phyloP scores from a whole-genome alignment of 2,329 filamentous ascomycete genomes.

The Botrytis fragariae region DNA sequence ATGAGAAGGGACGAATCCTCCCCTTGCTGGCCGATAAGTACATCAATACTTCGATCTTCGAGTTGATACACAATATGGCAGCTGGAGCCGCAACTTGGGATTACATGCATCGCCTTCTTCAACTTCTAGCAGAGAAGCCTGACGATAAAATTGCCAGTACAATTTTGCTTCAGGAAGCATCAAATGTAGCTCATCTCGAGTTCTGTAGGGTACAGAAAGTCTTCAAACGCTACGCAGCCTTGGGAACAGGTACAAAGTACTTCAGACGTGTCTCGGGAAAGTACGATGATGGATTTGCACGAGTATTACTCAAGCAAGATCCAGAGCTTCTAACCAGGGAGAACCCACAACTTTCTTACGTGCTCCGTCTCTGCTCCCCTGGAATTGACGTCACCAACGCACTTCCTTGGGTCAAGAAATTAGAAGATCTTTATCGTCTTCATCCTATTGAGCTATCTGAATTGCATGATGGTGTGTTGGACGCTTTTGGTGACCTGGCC shows the following conservation, averaged over 20 bases:
- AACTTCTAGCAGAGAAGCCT: slow-evolving; percentile 34
- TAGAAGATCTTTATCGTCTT: slow-evolving; percentile 41
- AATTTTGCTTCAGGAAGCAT: slow-evolving; percentile 46
- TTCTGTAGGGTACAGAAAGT: slow-evolving; percentile 41
- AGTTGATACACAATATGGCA: slow-evolving; percentile 38
- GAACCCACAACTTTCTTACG: slow-evolving; percentile 44
- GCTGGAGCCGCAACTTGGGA: slow-evolving; percentile 20
- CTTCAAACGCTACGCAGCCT: slow-evolving; percentile 45
- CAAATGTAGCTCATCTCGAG: slow-evolving; percentile 47
- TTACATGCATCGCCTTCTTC: slow-evolving; percentile 31
- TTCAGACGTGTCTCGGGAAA: slow-evolving; percentile 44
- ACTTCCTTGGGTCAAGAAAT: slow-evolving; percentile 43
- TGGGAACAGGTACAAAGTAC: slow-evolving; percentile 40
- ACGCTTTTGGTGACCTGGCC: slow-evolving; percentile 41
- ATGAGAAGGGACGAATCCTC: slow-evolving; percentile 45
- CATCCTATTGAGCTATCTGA: slow-evolving; percentile 40
- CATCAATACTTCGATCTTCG: slow-evolving; percentile 45
- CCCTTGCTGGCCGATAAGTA: slow-evolving; percentile 44
- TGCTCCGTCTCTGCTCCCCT: slow-evolving; percentile 46
- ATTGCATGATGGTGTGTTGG: slow-evolving; percentile 39
- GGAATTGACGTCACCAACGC: slow-evolving; percentile 41
- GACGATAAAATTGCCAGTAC: slow-evolving; percentile 37
- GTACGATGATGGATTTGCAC: slow-evolving; percentile 40
- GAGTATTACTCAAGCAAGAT: slow-evolving; percentile 44
- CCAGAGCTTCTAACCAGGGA: slow-evolving; percentile 42